A percentile compares a stretch with the other conserved stretches of the same genome.
These are phyloP conservation scores for Kokia cookei DNA, from an alignment of 441 rosid genomes.

Conservation along the genomic window DNA sequence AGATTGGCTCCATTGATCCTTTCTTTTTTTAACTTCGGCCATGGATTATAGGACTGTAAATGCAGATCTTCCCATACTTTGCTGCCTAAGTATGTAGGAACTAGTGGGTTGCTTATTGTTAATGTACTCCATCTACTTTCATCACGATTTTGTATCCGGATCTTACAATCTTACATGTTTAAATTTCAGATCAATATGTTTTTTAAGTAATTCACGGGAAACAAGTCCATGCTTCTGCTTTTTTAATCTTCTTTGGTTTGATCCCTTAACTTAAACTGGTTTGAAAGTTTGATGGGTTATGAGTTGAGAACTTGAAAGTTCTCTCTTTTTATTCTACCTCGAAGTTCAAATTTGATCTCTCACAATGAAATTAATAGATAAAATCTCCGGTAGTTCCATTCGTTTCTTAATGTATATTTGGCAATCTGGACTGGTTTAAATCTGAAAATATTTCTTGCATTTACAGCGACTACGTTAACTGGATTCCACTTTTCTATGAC, in stretches of 20 bases:
- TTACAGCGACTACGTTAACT: conserved; percentile 58
- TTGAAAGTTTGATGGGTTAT: not conserved
- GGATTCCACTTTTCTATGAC: conserved; percentile 77
- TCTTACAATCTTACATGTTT: not conserved
- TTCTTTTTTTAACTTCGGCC: not conserved
- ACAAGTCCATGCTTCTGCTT: not conserved
- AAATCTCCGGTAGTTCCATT: not conserved
- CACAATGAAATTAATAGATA: not conserved
- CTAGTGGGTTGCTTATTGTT: not conserved
- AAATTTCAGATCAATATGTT: not conserved
- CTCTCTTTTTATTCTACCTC: not conserved
- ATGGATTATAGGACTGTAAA: not conserved
- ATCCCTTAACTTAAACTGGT: not conserved
- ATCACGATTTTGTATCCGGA: not conserved
- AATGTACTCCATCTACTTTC: not conserved
- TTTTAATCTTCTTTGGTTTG: not conserved
- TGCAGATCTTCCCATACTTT: not conserved
- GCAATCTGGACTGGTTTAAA: not conserved
- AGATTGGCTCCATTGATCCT: not conserved
- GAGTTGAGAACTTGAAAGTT: not conserved
- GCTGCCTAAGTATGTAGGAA: not conserved
- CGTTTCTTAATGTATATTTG: not conserved
- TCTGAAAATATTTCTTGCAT: not conserved
- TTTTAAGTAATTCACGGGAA: not conserved
- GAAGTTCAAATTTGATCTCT: not conserved